A percentile compares a stretch with the other conserved stretches of the same genome.
phyloP scores from a whole-genome alignment of 2,329 filamentous ascomycete species.

The Fusarium solani-melongenae region DNA sequence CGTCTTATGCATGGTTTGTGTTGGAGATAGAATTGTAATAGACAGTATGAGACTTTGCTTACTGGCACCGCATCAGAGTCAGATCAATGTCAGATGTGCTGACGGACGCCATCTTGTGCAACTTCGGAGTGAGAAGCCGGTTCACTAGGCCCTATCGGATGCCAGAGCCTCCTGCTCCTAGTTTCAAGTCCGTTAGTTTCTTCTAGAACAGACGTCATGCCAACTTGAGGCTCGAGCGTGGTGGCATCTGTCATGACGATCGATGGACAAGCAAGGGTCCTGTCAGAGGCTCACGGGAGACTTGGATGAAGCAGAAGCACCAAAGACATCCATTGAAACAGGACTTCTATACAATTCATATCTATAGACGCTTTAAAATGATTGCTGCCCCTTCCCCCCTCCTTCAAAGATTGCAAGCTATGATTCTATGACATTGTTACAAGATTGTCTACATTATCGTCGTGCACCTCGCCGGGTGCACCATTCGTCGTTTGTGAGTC shows the following conservation, averaged over 20 bases:
- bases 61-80: not conserved
- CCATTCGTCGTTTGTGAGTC: conserved; percentile 20
- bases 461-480: conserved; percentile 12
- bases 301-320: not conserved
- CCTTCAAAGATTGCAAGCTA: conserved; percentile 22
- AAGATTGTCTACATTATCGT: conserved; percentile 39
- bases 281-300: not conserved
- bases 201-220: conserved; percentile 13
- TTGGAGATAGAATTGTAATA: not conserved
- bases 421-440: conserved; percentile 25
- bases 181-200: not conserved
- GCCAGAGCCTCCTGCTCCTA: not conserved
- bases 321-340: not conserved
- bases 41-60: not conserved
- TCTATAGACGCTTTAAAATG: conserved; percentile 40
- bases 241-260: not conserved
- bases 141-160: conserved; percentile 2
- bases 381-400: conserved; percentile 11
- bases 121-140: conserved; percentile 11
- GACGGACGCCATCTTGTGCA: not conserved
- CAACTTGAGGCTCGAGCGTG: conserved; percentile 13
- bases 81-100: not conserved
- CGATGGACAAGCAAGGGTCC: not conserved
- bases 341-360: conserved; percentile 14
- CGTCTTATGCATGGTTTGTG: not conserved